Percentiles rank a stretch among this genome's conserved stretches.
phyloP scores from a whole-genome alignment of 805 yeast species.

The Diddensiella caesifluorescens region DNA sequence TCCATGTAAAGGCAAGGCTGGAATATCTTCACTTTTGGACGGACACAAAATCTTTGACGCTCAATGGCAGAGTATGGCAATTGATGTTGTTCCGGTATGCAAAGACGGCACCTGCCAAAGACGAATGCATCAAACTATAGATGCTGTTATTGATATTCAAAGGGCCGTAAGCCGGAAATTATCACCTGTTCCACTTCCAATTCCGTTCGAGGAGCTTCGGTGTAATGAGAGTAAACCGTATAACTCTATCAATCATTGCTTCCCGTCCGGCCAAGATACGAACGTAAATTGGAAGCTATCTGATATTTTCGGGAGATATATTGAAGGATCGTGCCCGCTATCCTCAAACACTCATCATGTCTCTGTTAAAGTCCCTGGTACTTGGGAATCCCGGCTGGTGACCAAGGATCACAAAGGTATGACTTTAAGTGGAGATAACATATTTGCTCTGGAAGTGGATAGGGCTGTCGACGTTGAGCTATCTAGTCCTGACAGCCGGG shows the following conservation, averaged over 20 bases:
- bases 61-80: constrained; percentile 89
- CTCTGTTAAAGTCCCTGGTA: constrained; percentile 13
- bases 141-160: constrained; percentile 66
- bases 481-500: constrained; percentile 42
- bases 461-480: constrained; percentile 34
- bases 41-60: constrained; percentile 86
- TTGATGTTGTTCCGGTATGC: constrained; percentile 65
- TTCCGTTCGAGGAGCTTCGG: constrained; percentile 58
- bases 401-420: not conserved
- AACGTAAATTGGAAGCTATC: constrained; percentile 48
- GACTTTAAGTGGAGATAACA: not conserved
- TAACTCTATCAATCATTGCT: constrained; percentile 62
- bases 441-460: constrained; percentile 5
- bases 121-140: constrained; percentile 57
- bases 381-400: constrained; percentile 11
- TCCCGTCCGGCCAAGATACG: constrained; percentile 58
- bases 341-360: constrained; percentile 38
- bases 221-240: constrained; percentile 64
- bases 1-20: constrained; percentile 90
- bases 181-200: constrained; percentile 77
- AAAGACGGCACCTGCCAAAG: constrained; percentile 24
- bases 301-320: constrained; percentile 59
- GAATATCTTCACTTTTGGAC: constrained; percentile 75
- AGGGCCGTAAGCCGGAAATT: constrained; percentile 56
- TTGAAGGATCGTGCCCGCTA: constrained; percentile 60